phyloP scores from a whole-genome alignment of 495 filamentous ascomycete genomes.

The Bacidia rubella region DNA sequence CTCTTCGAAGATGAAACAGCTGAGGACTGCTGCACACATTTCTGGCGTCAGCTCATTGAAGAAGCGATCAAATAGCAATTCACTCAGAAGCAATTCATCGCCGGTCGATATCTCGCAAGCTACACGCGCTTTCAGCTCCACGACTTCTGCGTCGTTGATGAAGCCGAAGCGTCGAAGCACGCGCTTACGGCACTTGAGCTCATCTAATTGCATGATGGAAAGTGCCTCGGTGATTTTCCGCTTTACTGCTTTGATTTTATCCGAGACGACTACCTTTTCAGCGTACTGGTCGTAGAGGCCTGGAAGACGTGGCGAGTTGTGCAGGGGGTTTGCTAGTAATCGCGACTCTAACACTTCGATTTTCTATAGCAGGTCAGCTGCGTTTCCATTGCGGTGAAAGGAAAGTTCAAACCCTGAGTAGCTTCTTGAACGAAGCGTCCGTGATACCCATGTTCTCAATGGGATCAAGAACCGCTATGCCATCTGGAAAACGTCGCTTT shows the following conservation, averaged over 20 bases:
- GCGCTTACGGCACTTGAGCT: constrained; percentile 88
- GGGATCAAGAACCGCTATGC: constrained; percentile 74
- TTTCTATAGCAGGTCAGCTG: constrained; percentile 39
- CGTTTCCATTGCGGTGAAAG: too few relatives aligned
- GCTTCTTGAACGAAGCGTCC: constrained; percentile 84
- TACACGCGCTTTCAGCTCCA: constrained; percentile 88
- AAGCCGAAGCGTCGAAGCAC: constrained; percentile 94
- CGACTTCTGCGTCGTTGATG: constrained; percentile 86
- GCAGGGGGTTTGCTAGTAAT: constrained; percentile 74
- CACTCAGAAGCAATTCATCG: constrained; percentile 81
- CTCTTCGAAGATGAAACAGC: constrained; percentile 94
- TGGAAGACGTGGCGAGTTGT: constrained; percentile 70
- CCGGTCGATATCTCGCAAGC: constrained; percentile 94
- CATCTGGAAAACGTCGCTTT: constrained; percentile 79
- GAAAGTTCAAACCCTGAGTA: constrained; percentile 49
- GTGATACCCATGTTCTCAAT: constrained; percentile 89
- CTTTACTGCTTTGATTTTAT: constrained; percentile 73
- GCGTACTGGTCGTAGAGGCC: constrained; percentile 75
- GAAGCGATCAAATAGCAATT: constrained; percentile 91
- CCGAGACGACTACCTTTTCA: constrained; percentile 57
- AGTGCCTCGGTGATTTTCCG: constrained; percentile 73
- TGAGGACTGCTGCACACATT: constrained; percentile 68
- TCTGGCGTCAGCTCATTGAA: constrained; percentile 92
- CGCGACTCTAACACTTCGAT: constrained; percentile 93
- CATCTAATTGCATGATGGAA: constrained; percentile 81